Base-by-base conservation (phyloP, 129 eudicot genomes). In the Artemisia tridentata region DNA sequence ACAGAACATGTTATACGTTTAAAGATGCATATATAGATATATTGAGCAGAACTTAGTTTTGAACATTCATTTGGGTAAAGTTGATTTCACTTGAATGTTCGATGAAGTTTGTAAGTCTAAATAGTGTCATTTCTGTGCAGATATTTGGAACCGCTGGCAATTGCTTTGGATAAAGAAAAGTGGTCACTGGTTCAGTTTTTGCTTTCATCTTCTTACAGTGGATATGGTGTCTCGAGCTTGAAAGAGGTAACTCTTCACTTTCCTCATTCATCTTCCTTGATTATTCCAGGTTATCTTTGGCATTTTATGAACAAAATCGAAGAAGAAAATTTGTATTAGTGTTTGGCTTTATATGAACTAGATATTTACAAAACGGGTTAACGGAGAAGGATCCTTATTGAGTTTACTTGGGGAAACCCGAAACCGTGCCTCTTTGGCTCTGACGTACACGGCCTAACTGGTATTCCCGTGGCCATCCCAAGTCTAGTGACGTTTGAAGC, bases 151-250 rank as follows among this genome's bases (percentile, higher is more conserved):
- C 98, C 98, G 57, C 79, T 93, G 59, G 98, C 97, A 61, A 73
- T 79, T 83, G 98, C 98, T 48, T 84, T 93, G 81, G 98, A 93
- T 68, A 87, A 87, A 61, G 98, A 93, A 80, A 91, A 82, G 49
- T 93, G 98, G 96, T 89, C 98, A 17, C 75, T 89, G 25, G 98
- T 89, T 72, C 98, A 93, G 73, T 83, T 82, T 80, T 82, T 89
- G 82, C 84, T 89, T 68, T 86, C 98, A 23, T 92, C 98, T 74
- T 92, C 98, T 11, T 89, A 92, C 68, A 87, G 76, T 76, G 96
- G 96, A 80, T 92, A 92, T 85, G 98, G 96, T 75, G 80, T 79
- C 68, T 89, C 98, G 54, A 92, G 96, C 80, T 86, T 92, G 80
- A 88, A 88, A 83, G 89, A 95, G 75, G 99, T 93, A 89, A 72